These are phyloP conservation scores for Andalucia godoyi DNA, from an alignment of 78 protist species.

Conservation along the genomic window DNA sequence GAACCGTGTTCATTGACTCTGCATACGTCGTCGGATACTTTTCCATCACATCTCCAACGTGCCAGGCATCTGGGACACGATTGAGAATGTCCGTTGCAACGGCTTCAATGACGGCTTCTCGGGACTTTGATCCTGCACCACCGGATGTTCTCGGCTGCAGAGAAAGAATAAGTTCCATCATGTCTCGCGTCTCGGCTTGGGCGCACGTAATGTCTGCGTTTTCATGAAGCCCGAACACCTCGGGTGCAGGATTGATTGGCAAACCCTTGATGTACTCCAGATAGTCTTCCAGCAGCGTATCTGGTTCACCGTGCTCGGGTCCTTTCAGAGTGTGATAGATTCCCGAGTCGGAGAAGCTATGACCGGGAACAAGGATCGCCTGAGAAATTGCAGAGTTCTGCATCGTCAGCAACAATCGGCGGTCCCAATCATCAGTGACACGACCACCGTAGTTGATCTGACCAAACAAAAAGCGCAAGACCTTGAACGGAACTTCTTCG, in stretches of 20 bases:
- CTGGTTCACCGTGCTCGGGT: not conserved
- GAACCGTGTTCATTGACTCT: constrained; percentile 62
- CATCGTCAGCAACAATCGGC: constrained; percentile 42
- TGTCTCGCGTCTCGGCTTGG: constrained; percentile 18
- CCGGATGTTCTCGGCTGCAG: constrained; percentile 19
- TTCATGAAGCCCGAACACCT: constrained; percentile 71
- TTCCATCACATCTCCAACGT: not conserved
- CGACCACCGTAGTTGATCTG: constrained; percentile 88
- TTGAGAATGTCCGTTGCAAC: constrained; percentile 14
- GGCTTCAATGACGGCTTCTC: constrained; percentile 13
- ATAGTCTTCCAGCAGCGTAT: not conserved
- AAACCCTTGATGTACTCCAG: not conserved
- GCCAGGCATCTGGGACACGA: constrained; percentile 11
- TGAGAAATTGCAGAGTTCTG: constrained; percentile 15
- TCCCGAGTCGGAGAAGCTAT: constrained; percentile 32
- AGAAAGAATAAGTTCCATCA: constrained; percentile 24
- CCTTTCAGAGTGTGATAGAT: constrained; percentile 1
- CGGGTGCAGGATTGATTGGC: constrained; percentile 62
- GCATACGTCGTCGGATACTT: constrained; percentile 42
- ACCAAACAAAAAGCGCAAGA: constrained; percentile 44
- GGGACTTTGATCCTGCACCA: constrained; percentile 1
- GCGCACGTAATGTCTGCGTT: constrained; percentile 76
- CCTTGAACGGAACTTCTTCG: constrained; percentile 59
- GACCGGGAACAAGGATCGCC: constrained; percentile 25
- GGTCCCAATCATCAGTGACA: constrained; percentile 85